phyloP scores from a whole-genome alignment of 2,329 filamentous ascomycete species.

The Pseudopyrenochaeta lycopersici region DNA sequence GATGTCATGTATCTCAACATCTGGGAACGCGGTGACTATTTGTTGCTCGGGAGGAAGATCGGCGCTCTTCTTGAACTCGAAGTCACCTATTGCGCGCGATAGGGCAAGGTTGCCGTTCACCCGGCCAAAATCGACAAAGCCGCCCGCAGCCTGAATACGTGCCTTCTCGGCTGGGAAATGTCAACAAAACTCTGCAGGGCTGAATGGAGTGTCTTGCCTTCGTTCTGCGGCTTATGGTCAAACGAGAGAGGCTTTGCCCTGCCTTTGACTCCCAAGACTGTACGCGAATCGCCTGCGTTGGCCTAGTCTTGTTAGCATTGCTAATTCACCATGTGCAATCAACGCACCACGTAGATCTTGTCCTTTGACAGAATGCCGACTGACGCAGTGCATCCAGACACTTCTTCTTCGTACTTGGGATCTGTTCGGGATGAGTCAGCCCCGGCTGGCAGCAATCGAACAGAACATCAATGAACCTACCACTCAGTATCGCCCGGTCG shows the following conservation, averaged over 20 bases:
- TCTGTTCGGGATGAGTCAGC: constrained; percentile 66
- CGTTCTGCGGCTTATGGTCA: constrained; percentile 98
- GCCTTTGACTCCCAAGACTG: constrained; percentile 94
- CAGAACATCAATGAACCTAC: constrained; percentile 61
- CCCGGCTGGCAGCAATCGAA: constrained; percentile 9
- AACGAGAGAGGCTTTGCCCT: constrained; percentile 98
- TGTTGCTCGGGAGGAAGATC: constrained; percentile 97
- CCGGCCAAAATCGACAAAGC: constrained; percentile 97
- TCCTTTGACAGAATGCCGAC: constrained; percentile 87
- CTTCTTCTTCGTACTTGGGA: constrained; percentile 95
- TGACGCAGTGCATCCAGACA: constrained; percentile 96
- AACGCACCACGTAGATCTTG: constrained; percentile 93
- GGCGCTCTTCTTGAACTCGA: constrained; percentile 99
- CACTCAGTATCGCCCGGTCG: constrained; percentile 93
- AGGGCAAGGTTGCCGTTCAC: constrained; percentile 98
- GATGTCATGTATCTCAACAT: constrained; percentile 90
- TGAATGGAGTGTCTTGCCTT: constrained; percentile 69
- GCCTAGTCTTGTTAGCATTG: constrained; percentile 66
- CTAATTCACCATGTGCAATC: not conserved
- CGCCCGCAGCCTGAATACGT: constrained; percentile 92
- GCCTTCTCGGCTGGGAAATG: constrained; percentile 83
- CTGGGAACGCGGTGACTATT: constrained; percentile 96
- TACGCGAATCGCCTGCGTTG: constrained; percentile 95
- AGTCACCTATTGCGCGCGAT: constrained; percentile 97
- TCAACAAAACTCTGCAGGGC: constrained; percentile 19